Evolutionary conservation across 768 basidiomycete species (phyloP).

Genomic region (Podaxis sp.): DNA sequence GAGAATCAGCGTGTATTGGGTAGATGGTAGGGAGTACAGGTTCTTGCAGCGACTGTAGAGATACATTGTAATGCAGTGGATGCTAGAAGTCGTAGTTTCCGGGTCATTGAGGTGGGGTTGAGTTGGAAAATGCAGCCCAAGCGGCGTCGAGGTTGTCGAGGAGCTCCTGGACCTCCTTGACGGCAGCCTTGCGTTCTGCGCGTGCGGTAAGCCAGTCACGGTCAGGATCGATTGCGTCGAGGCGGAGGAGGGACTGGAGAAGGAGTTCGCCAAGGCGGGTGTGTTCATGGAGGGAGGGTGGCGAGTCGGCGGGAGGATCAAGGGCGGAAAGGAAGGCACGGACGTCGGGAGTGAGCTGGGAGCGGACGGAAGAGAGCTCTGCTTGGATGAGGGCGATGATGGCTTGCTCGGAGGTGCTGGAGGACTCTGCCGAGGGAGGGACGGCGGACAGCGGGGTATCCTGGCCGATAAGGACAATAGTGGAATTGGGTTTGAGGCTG

Average conservation of each 20-base stretch:
- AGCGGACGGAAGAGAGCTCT: slow-evolving; percentile 52
- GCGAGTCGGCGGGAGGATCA: slow-evolving; percentile 17
- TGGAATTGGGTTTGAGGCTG: slow-evolving; percentile 64
- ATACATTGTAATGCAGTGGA: not conserved
- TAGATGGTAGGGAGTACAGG: not conserved
- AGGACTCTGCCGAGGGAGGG: slow-evolving; percentile 17
- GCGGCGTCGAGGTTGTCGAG: slow-evolving; percentile 78
- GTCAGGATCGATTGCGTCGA: slow-evolving; percentile 80
- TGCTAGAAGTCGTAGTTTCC: slow-evolving; percentile 10
- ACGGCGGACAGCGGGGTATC: slow-evolving; percentile 27
- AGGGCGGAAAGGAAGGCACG: slow-evolving; percentile 46
- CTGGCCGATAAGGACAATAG: slow-evolving; percentile 62
- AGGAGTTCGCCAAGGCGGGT: slow-evolving; percentile 77
- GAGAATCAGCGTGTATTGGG: not conserved
- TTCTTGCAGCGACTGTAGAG: not conserved
- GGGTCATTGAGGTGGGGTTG: slow-evolving; percentile 30
- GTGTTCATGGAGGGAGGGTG: slow-evolving; percentile 32
- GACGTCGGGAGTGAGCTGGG: slow-evolving; percentile 54
- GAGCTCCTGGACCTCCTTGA: slow-evolving; percentile 79
- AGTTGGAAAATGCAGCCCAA: slow-evolving; percentile 40
- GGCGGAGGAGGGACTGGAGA: slow-evolving; percentile 80
- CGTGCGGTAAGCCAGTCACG: slow-evolving; percentile 77
- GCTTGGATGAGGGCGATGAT: slow-evolving; percentile 53
- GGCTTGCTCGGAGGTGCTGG: slow-evolving; percentile 44
- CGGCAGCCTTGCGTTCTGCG: slow-evolving; percentile 79